These are phyloP conservation scores for Hemisphaericaspora lyxosophila DNA, from an alignment of 1,139 yeast species.

Conservation along the genomic window DNA sequence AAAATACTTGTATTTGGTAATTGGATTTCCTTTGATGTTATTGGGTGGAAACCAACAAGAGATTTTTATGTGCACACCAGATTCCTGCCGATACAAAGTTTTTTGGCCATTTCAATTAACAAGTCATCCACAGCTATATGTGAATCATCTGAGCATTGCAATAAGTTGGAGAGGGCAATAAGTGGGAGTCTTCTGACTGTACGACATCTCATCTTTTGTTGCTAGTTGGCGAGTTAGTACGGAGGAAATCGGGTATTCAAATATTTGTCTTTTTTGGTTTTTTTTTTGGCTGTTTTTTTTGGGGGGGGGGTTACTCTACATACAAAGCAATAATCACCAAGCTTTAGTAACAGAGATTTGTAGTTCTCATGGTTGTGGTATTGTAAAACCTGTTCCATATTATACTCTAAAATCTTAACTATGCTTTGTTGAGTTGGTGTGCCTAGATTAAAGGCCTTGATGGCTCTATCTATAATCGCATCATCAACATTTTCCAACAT, in stretches of 20 bases:
- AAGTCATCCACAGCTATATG: constrained; percentile 2
- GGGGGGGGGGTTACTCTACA: constrained; percentile 2
- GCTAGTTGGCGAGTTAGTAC: constrained; percentile 1
- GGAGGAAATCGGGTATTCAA: neutral
- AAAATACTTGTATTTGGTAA: constrained; percentile 19
- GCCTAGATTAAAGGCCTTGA: constrained; percentile 25
- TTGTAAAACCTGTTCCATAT: neutral
- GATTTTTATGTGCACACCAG: constrained; percentile 3
- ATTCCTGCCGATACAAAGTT: constrained; percentile 5
- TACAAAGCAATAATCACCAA: constrained; percentile 9
- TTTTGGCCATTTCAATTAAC: constrained; percentile 7
- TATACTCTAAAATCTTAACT: neutral
- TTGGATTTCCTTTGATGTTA: constrained; percentile 23
- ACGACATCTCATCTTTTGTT: constrained; percentile 7
- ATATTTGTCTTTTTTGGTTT: constrained; percentile 4
- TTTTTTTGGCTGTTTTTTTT: too few relatives aligned
- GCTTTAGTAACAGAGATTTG: constrained; percentile 3
- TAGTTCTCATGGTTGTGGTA: neutral
- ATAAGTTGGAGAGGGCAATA: constrained; percentile 4
- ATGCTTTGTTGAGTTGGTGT: constrained; percentile 23
- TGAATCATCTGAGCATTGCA: neutral
- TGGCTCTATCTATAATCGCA: constrained; percentile 37
- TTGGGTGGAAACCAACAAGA: constrained; percentile 17
- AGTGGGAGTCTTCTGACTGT: constrained; percentile 5
- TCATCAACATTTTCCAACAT: constrained; percentile 25